A percentile compares a stretch with the other conserved stretches of the same genome.
Evolutionary conservation across 2,329 filamentous ascomycete genomes (phyloP).

Genomic region (Scytalidium lignicola): DNA sequence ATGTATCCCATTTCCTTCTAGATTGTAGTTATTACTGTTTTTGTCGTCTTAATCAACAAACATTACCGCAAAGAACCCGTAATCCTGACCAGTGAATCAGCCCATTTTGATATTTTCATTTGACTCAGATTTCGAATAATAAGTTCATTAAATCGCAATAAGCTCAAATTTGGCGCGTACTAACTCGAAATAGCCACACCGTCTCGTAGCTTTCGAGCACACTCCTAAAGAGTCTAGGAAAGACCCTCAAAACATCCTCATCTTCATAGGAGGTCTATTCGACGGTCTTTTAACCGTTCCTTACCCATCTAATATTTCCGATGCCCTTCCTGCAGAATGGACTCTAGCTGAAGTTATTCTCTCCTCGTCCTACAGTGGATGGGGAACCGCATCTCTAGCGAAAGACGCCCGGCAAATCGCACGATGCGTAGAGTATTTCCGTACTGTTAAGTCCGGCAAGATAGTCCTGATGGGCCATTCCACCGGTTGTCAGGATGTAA

Average conservation of each 20-base stretch:
- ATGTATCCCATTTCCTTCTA: too few relatives aligned
- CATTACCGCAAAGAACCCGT: too few relatives aligned
- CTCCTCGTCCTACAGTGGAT: slow-evolving; percentile 33
- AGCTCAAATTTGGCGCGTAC: too few relatives aligned
- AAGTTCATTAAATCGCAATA: too few relatives aligned
- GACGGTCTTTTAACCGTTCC: slow-evolving; percentile 45
- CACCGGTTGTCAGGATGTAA: slow-evolving; percentile 63
- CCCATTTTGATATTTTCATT: too few relatives aligned
- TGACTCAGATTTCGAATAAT: too few relatives aligned
- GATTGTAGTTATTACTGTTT: too few relatives aligned
- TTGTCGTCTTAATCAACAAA: too few relatives aligned
- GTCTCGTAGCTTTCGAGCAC: slow-evolving; percentile 29
- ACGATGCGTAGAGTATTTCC: slow-evolving; percentile 44
- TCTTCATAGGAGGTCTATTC: slow-evolving; percentile 50
- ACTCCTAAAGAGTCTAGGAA: slow-evolving; percentile 11
- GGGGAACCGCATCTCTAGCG: slow-evolving; percentile 39
- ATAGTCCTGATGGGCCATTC: slow-evolving; percentile 66
- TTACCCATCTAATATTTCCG: slow-evolving; percentile 38
- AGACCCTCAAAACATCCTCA: slow-evolving; percentile 36
- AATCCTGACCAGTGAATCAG: too few relatives aligned
- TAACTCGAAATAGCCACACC: slow-evolving; percentile 15
- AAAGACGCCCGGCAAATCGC: slow-evolving; percentile 45
- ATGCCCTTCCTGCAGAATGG: slow-evolving; percentile 33
- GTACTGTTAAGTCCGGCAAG: slow-evolving; percentile 37
- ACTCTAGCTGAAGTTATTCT: slow-evolving; percentile 40